Conservation (phyloP, 2,329 filamentous ascomycete genomes). For the Fusarium tanahbumbuense region DNA sequence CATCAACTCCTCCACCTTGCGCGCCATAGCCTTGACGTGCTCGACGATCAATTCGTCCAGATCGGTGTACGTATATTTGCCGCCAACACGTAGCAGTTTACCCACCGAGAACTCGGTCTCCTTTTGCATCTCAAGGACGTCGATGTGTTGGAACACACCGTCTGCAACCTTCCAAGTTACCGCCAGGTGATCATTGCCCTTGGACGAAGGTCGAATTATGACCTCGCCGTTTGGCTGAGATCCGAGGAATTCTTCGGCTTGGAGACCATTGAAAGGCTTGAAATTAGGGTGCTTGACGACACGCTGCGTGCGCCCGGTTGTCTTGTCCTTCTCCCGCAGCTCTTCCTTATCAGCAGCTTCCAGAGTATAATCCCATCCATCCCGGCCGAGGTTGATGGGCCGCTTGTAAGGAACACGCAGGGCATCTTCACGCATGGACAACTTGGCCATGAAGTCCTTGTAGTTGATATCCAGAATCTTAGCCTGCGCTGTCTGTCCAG, state of each 20-base stretch:
- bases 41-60: conserved; percentile 96
- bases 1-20: conserved; percentile 97
- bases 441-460: conserved; percentile 83
- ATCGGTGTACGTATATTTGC: conserved; percentile 93
- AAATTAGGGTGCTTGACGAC: conserved; percentile 99
- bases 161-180: conserved; percentile 99
- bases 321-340: conserved; percentile 85
- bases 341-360: conserved; percentile 86
- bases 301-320: conserved; percentile 85
- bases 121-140: conserved; percentile 96
- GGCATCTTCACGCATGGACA: conserved; percentile 85
- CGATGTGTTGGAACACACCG: conserved; percentile 96
- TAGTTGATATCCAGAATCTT: conserved; percentile 91
- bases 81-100: conserved; percentile 83
- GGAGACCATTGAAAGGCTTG: conserved; percentile 88
- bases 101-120: conserved; percentile 97
- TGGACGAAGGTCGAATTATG: conserved; percentile 94
- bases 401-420: conserved; percentile 78
- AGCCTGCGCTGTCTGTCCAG: conserved; percentile 86
- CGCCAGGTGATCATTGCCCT: conserved; percentile 93
- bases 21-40: conserved; percentile 97
- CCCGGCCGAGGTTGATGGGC: conserved; percentile 76
- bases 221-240: conserved; percentile 88
- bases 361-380: conserved; percentile 87
- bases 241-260: conserved; percentile 93